Percentiles rank a stretch among this genome's conserved stretches.
phyloP scores from a whole-genome alignment of 805 yeast species.

The Suhomyces faveliae region DNA sequence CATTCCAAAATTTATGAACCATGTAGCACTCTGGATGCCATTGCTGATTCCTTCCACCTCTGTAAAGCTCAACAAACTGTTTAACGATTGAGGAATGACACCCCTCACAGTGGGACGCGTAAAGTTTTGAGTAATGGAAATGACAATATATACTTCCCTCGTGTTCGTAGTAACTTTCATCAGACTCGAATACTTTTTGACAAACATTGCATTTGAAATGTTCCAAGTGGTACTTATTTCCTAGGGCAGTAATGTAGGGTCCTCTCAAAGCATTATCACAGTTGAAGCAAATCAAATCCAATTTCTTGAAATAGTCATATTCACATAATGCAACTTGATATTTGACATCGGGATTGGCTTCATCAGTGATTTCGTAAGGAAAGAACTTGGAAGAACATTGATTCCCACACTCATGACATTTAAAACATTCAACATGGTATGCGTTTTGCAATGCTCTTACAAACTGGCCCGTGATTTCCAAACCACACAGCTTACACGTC shows the following conservation, averaged over 20 bases:
- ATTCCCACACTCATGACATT: conserved; percentile 79
- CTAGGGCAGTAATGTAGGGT: conserved; percentile 90
- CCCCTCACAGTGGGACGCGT: conserved; percentile 90
- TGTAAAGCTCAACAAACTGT: conserved; percentile 87
- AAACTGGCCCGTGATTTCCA: conserved; percentile 58
- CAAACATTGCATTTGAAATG: conserved; percentile 93
- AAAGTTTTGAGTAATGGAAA: conserved; percentile 81
- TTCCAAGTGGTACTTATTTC: conserved; percentile 88
- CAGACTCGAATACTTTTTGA: conserved; percentile 79
- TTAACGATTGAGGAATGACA: conserved; percentile 88
- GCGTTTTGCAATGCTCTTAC: conserved; percentile 80
- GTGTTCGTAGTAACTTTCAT: conserved; percentile 90
- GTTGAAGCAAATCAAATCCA: conserved; percentile 79
- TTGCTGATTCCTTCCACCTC: conserved; percentile 89
- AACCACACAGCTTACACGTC: conserved; percentile 36
- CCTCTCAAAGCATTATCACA: conserved; percentile 88
- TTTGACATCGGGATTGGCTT: conserved; percentile 24
- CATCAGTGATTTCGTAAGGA: conserved; percentile 58
- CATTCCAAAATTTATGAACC: conserved; percentile 97
- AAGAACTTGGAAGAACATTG: conserved; percentile 86
- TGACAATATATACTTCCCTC: conserved; percentile 83
- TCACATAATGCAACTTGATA: conserved; percentile 69
- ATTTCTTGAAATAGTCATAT: conserved; percentile 82
- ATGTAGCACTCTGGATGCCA: conserved; percentile 99
- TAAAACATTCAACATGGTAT: conserved; percentile 85